Base-by-base conservation (phyloP, 192 early-diverging fungal species). In the Backusella circina region DNA sequence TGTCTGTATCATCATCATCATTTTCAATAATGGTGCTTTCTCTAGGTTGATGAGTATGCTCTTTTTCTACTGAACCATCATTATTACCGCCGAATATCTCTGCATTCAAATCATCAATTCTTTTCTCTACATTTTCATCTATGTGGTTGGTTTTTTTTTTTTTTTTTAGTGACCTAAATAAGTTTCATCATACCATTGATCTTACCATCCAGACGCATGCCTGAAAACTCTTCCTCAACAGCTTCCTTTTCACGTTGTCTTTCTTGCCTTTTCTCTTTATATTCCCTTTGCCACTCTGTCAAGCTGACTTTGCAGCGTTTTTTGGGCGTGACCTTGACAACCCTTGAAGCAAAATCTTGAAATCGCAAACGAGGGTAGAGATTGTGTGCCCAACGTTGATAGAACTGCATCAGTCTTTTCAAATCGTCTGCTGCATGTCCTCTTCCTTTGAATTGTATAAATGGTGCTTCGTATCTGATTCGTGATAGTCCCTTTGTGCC, bases 311-410 rank as follows among this genome's bases (percentile, higher is more conserved):
- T 71, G 30, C 76, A 77, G 0, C 44, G 70, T 15, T 28, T 38
- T n/a, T 77, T 65, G 35, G 38, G 28, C n/a, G 65, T 68, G 28
- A 65, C 76, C 21, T 77, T 77, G 33, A 72, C 50, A 5, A 72
- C 76, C 41, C 26, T 37, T 8, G 71, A 50, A 23, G 44, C 61
- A 8, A 80, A 80, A 54, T 80, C 79, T 10, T 71, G 69, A 35
- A 73, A 76, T n/a, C 67, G 33, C 9, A 80, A 41, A 23, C 79
- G 73, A 37, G 79, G 79, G 50, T 72, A 75, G 1, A 80, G 61
- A 23, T 70, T 71, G 51, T 80, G 74, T 13, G 79, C 79, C 79
- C 79, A 80, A 2, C 76, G 75, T 39, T 80, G 73, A 67, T 80
- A 80, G 65, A 73, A 80, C 3, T 72, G 70, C 70, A 80, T 75